Conservation (phyloP, 2,329 filamentous ascomycete species). For the Hypoxylon sp. region DNA sequence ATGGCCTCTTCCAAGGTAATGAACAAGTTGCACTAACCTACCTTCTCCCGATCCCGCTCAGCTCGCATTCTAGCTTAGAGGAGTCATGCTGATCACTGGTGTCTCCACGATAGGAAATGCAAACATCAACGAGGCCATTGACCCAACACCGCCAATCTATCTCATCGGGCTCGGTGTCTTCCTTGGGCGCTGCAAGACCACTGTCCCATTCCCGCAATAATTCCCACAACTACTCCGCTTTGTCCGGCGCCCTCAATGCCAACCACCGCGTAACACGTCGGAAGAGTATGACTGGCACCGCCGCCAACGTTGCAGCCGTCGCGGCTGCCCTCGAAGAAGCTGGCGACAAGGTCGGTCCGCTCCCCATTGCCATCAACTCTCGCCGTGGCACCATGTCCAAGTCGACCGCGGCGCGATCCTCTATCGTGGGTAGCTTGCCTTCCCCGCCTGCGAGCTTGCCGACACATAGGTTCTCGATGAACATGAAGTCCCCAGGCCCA, state of each 20-base stretch:
- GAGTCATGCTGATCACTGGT: constrained; percentile 57
- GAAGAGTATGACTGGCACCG: constrained; percentile 89
- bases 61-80: constrained; percentile 50
- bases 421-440: constrained; percentile 71
- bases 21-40: constrained; percentile 47
- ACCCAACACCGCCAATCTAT: constrained; percentile 73
- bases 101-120: constrained; percentile 69
- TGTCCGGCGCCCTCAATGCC: constrained; percentile 81
- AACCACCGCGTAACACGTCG: constrained; percentile 90
- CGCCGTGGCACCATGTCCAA: constrained; percentile 81
- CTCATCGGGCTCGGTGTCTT: constrained; percentile 71
- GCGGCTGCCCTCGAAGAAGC: constrained; percentile 80
- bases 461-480: constrained; percentile 66
- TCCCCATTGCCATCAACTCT: constrained; percentile 70
- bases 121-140: constrained; percentile 76
- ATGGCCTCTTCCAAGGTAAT: constrained; percentile 76
- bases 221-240: constrained; percentile 85
- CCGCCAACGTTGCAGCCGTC: constrained; percentile 80
- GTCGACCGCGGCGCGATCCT: constrained; percentile 66
- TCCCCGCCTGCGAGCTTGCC: constrained; percentile 79
- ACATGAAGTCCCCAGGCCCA: constrained; percentile 65
- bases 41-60: constrained; percentile 45
- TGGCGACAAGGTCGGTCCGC: constrained; percentile 69
- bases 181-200: constrained; percentile 71
- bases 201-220: constrained; percentile 77